Conservation (phyloP, 2,329 filamentous ascomycete species). For the Arthrocladium fulminans region DNA sequence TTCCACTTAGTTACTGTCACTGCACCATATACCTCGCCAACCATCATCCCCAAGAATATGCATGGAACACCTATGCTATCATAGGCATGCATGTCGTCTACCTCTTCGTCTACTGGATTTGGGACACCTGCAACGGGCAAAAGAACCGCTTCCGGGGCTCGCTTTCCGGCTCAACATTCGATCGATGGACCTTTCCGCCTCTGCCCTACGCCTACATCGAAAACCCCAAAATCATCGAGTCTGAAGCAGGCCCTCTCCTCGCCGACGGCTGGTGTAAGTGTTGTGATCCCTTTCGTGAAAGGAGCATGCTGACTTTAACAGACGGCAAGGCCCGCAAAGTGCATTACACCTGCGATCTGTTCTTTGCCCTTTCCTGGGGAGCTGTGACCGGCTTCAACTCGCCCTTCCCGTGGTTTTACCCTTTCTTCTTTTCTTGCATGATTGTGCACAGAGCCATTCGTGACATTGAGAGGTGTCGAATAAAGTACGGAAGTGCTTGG, state of each 20-base stretch:
- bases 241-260: slow-evolving; percentile 66
- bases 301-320: slow-evolving; percentile 24
- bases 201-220: slow-evolving; percentile 78
- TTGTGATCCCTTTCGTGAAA: not conserved
- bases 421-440: slow-evolving; percentile 70
- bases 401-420: slow-evolving; percentile 85
- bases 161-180: slow-evolving; percentile 34
- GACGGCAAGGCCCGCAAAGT: slow-evolving; percentile 67
- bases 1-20: slow-evolving; percentile 86
- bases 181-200: slow-evolving; percentile 77
- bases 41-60: slow-evolving; percentile 68
- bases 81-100: slow-evolving; percentile 60
- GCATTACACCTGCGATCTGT: slow-evolving; percentile 73
- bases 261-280: slow-evolving; percentile 72
- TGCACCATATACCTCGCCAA: slow-evolving; percentile 84
- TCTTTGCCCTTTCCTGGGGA: slow-evolving; percentile 69
- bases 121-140: slow-evolving; percentile 86
- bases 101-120: slow-evolving; percentile 78
- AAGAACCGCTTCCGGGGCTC: slow-evolving; percentile 88
- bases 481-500: slow-evolving; percentile 77
- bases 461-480: slow-evolving; percentile 65
- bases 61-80: slow-evolving; percentile 63
- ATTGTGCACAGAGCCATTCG: slow-evolving; percentile 68
- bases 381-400: slow-evolving; percentile 72
- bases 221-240: slow-evolving; percentile 70